A percentile compares a stretch with the other conserved stretches of the same genome.
Evolutionary conservation across 2,329 filamentous ascomycete species (phyloP).

Genomic region (Colletotrichum tabaci): DNA sequence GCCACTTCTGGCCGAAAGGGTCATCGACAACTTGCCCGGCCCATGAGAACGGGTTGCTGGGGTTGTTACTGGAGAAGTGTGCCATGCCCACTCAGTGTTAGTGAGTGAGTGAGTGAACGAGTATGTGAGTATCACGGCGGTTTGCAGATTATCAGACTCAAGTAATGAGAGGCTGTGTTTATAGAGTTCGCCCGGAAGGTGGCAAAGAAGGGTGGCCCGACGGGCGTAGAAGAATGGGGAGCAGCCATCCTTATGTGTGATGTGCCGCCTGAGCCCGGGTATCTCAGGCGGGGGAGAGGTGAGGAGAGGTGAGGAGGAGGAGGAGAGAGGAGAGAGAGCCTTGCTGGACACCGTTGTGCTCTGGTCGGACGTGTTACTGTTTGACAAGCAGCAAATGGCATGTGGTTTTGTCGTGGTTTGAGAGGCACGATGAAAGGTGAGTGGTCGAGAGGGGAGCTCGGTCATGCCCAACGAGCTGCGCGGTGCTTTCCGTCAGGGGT

Average conservation of each 20-base stretch:
- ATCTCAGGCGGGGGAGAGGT: neutral
- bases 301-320: too few relatives aligned
- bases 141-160: neutral
- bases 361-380: neutral
- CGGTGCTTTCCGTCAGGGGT: conserved; percentile 27
- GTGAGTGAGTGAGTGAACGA: neutral
- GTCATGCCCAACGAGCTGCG: conserved; percentile 17
- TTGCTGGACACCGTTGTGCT: neutral
- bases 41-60: conserved; percentile 17
- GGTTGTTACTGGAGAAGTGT: neutral
- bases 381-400: conserved; percentile 8
- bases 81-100: conserved; percentile 27
- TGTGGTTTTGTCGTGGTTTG: conserved; percentile 14
- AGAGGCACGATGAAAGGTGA: conserved; percentile 5
- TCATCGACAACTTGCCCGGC: conserved; percentile 16
- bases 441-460: conserved; percentile 14
- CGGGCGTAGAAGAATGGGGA: neutral
- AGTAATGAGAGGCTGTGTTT: conserved; percentile 28
- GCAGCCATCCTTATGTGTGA: conserved; percentile 16
- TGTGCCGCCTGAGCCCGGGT: neutral
- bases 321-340: neutral
- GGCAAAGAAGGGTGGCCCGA: conserved; percentile 2
- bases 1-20: conserved; percentile 18
- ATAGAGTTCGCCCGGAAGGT: conserved; percentile 8
- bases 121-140: neutral